Evolutionary conservation across 495 filamentous ascomycete genomes (phyloP).

Genomic region (Penicillium steckii): DNA sequence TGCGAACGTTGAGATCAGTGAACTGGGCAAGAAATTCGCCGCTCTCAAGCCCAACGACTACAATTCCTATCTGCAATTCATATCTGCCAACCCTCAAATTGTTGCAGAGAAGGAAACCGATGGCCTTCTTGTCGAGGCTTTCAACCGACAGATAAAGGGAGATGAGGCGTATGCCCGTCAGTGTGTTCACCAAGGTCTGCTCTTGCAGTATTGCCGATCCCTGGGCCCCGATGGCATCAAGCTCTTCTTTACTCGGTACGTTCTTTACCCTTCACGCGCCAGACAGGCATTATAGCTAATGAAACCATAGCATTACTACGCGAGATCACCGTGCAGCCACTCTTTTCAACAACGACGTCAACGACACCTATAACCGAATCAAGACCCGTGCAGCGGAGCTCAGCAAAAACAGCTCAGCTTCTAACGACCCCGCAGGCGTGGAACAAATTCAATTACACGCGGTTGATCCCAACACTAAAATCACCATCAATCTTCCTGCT

Average conservation of each 20-base stretch:
- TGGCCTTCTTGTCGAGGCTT: constrained; percentile 84
- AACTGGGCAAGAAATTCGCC: constrained; percentile 74
- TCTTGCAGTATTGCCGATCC: constrained; percentile 91
- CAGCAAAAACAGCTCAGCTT: constrained; percentile 59
- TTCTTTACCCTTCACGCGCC: background rate
- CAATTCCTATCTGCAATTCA: constrained; percentile 67
- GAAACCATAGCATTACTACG: constrained; percentile 70
- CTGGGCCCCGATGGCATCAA: constrained; percentile 84
- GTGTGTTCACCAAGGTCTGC: constrained; percentile 89
- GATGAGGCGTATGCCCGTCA: constrained; percentile 75
- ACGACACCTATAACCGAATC: constrained; percentile 80
- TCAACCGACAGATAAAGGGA: constrained; percentile 76
- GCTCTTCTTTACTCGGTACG: constrained; percentile 86
- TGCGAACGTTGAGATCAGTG: constrained; percentile 69
- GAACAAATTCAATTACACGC: constrained; percentile 98
- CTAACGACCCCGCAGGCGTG: constrained; percentile 68
- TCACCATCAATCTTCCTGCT: constrained; percentile 77
- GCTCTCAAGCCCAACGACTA: constrained; percentile 78
- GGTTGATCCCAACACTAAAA: constrained; percentile 88
- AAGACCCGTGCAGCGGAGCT: constrained; percentile 77
- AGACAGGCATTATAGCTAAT: constrained; percentile 9
- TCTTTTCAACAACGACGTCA: constrained; percentile 89
- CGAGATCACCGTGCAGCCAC: constrained; percentile 87
- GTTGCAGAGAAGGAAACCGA: constrained; percentile 88
- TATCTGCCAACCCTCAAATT: constrained; percentile 70